Conservation (phyloP, 1,139 yeast species). For the Debaryomycetaceae sp. region DNA sequence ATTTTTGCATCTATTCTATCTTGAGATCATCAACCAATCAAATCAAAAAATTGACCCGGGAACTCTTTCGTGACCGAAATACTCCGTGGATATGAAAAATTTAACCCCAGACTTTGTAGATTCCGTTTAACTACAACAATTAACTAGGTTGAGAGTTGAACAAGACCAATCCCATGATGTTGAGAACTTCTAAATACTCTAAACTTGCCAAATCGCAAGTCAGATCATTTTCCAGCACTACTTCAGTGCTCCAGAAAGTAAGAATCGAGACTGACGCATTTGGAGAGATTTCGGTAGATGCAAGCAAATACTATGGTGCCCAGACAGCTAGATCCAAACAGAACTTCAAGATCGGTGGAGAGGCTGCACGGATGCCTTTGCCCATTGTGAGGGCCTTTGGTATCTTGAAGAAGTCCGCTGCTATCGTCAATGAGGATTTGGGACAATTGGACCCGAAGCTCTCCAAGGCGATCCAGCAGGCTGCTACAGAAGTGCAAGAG, state of each 20-base stretch:
- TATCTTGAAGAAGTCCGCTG: slow-evolving; percentile 89
- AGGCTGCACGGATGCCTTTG: slow-evolving; percentile 84
- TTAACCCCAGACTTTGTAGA: slow-evolving; percentile 12
- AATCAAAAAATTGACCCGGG: slow-evolving; percentile 1
- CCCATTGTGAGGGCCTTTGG: slow-evolving; percentile 93
- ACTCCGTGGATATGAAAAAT: slow-evolving; percentile 4
- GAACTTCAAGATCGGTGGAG: slow-evolving; percentile 95
- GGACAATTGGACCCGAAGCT: slow-evolving; percentile 81
- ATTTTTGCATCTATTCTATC: neutral
- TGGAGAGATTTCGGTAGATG: slow-evolving; percentile 90
- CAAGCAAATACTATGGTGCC: slow-evolving; percentile 92
- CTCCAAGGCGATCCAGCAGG: slow-evolving; percentile 81
- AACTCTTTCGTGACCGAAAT: slow-evolving; percentile 4
- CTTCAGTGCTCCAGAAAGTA: slow-evolving; percentile 24
- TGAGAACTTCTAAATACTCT: slow-evolving; percentile 20
- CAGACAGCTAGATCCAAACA: slow-evolving; percentile 93
- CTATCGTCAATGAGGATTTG: slow-evolving; percentile 78
- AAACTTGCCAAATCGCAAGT: slow-evolving; percentile 14
- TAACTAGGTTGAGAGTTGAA: neutral
- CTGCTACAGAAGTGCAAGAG: slow-evolving; percentile 91
- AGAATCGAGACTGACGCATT: slow-evolving; percentile 94
- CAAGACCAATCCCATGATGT: slow-evolving; percentile 17
- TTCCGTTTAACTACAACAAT: neutral
- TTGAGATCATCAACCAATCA: slow-evolving; percentile 12
- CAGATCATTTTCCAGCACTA: slow-evolving; percentile 28